Evolutionary conservation across 208 protist genomes (phyloP), one percentile per base, ranked within the genome.

Genomic region (Lotmaria passim): DNA sequence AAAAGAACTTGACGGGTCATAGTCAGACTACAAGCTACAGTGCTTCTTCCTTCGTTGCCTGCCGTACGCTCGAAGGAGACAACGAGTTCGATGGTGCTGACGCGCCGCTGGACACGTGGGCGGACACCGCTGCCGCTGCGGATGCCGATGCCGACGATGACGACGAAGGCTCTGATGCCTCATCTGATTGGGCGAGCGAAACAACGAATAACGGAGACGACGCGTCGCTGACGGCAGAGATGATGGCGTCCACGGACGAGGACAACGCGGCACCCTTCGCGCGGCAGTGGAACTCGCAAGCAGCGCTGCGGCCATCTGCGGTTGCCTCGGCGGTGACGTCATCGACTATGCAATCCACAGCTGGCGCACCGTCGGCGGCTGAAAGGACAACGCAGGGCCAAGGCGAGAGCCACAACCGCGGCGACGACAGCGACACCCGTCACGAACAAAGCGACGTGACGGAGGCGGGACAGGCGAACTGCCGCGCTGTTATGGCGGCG

Each of bases 221-320:
- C 5, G 43, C 43, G 43, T 5, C 17, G 19, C 43, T n/a, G 15
- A 47, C 15, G 5, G 7, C 24, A 21, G 50, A 10, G 26, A 24
- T 31, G 47, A 14, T 47, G 23, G 38, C 30, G 34, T 34, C 43
- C 1, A 14, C 34, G 7, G 31, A 2, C 36, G 48, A 59, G 2
- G 50, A 59, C 17, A 1, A 11, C 3, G 19, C 3, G 44, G 53
- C 34, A 24, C 39, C n/a, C n/a, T n/a, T n/a, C n/a, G n/a, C n/a
- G n/a, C n/a, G n/a, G 8, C 64, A 26, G 26, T 69, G 64, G 64
- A 56, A 56, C 30, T 50, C 64, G 26, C 30, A 56, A n/a, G 64
- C 36, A 0, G 23, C 64, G 38, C 15, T 69, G 1, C 28, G n/a
- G 26, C 14, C 17, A 7, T 46, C 51, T 11, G 11, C 26, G 50